These are phyloP conservation scores for Sarocladium strictum DNA, from an alignment of 2,329 filamentous ascomycete genomes.

Conservation along the genomic window DNA sequence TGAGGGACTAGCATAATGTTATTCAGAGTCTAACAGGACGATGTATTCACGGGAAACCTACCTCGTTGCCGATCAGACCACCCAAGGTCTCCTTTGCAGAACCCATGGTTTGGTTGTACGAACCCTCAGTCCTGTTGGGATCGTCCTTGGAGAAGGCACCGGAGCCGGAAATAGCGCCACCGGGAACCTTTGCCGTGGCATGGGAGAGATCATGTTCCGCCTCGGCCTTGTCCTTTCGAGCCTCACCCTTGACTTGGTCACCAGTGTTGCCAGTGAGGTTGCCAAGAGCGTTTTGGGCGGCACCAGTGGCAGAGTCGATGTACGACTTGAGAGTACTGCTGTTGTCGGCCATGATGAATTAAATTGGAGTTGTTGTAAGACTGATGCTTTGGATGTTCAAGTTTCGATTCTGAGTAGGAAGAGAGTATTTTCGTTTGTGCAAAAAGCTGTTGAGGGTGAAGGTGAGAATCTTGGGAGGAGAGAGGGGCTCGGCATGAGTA, in stretches of 20 bases:
- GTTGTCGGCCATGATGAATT: slow-evolving; percentile 23
- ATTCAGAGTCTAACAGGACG: background rate
- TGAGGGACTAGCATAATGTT: slow-evolving; percentile 48
- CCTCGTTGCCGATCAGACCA: slow-evolving; percentile 67
- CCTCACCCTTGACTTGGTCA: slow-evolving; percentile 60
- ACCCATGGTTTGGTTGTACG: slow-evolving; percentile 87
- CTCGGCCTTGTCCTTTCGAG: slow-evolving; percentile 58
- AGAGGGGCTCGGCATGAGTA: background rate
- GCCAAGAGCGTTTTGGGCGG: slow-evolving; percentile 67
- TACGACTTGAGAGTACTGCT: slow-evolving; percentile 73
- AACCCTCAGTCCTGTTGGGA: slow-evolving; percentile 63
- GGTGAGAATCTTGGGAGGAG: no score
- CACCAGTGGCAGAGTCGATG: slow-evolving; percentile 66
- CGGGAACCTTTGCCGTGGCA: slow-evolving; percentile 66
- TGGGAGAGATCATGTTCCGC: slow-evolving; percentile 70
- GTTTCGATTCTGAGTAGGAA: background rate
- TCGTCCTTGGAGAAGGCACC: slow-evolving; percentile 69
- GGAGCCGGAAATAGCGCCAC: slow-evolving; percentile 60
- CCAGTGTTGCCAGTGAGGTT: slow-evolving; percentile 64
- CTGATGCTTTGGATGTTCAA: slow-evolving; percentile 10
- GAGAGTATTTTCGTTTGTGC: background rate
- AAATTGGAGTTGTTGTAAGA: background rate
- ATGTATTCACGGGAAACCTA: slow-evolving; percentile 23
- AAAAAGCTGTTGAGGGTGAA: background rate
- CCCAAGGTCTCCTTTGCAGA: slow-evolving; percentile 78